A percentile compares a stretch with the other conserved stretches of the same genome.
Evolutionary conservation across 2,329 filamentous ascomycete genomes (phyloP).

Genomic region (Calonectria leucothoes): DNA sequence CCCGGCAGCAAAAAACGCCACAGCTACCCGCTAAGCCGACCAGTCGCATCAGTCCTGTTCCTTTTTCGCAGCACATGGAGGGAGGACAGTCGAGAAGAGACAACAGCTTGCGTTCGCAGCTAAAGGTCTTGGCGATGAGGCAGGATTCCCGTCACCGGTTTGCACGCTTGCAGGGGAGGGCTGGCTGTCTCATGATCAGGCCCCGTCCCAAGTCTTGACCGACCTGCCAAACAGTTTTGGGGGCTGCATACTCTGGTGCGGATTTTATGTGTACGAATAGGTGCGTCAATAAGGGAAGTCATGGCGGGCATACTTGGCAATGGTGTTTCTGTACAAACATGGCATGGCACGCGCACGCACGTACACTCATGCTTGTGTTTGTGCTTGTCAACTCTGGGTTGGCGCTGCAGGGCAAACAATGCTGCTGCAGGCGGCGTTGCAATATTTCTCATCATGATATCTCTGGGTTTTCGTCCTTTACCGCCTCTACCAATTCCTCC

Average conservation of each 20-base stretch:
- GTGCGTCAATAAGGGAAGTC: background rate
- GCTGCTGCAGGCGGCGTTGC: constrained; percentile 26
- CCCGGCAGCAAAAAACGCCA: constrained; percentile 21
- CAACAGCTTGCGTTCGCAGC: constrained; percentile 20
- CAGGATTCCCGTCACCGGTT: constrained; percentile 22
- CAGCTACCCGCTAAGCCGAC: constrained; percentile 23
- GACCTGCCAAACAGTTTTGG: background rate
- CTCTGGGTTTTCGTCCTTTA: constrained; percentile 58
- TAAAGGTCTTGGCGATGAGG: constrained; percentile 27
- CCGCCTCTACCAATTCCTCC: constrained; percentile 69
- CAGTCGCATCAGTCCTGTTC: constrained; percentile 15
- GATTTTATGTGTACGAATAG: background rate
- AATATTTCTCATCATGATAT: constrained; percentile 41
- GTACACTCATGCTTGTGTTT: background rate
- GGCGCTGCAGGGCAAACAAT: constrained; percentile 28
- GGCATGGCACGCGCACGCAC: background rate
- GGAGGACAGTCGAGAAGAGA: background rate
- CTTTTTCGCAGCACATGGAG: background rate
- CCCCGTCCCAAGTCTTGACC: constrained; percentile 7
- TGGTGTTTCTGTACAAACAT: background rate
- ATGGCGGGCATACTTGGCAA: background rate
- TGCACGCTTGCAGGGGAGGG: constrained; percentile 21
- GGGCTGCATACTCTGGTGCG: background rate
- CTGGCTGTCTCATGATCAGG: constrained; percentile 4
- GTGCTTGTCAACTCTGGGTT: constrained; percentile 10